Conservation (phyloP, 2,329 filamentous ascomycete species). For the Cladophialophora carrionii region DNA sequence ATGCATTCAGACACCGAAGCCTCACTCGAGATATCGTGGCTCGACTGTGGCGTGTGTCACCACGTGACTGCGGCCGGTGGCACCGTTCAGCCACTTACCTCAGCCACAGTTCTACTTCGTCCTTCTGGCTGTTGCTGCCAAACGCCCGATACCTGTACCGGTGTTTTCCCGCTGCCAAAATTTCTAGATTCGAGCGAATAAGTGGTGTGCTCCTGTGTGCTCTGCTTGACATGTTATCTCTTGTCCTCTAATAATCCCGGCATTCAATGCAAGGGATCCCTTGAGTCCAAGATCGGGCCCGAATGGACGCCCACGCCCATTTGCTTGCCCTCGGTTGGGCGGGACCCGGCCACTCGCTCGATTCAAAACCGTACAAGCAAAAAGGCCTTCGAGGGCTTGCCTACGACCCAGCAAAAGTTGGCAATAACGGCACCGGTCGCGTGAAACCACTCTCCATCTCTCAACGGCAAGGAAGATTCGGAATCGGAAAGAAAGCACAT, state of each 20-base stretch:
- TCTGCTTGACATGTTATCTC: not conserved
- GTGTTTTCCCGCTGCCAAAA: conserved; percentile 9
- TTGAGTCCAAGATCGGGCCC: not conserved
- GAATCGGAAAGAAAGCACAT: conserved; percentile 75
- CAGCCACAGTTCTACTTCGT: not conserved
- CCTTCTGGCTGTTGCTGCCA: not conserved
- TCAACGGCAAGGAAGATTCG: conserved; percentile 74
- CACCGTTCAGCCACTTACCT: too few species aligned
- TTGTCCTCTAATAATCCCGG: not conserved
- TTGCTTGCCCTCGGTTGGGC: conserved; percentile 88
- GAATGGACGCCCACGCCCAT: conserved; percentile 82
- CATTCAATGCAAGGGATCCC: not conserved
- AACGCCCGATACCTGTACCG: not conserved
- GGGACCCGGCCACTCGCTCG: conserved; percentile 83
- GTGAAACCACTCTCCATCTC: conserved; percentile 80
- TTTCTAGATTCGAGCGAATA: not conserved
- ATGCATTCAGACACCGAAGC: not conserved
- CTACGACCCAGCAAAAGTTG: conserved; percentile 35
- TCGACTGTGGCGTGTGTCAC: not conserved
- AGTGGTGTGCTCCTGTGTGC: not conserved
- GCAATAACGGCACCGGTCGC: conserved; percentile 65
- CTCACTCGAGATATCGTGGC: not conserved
- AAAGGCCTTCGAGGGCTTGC: conserved; percentile 51
- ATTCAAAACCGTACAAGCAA: conserved; percentile 54
- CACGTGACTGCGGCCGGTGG: not conserved